These are phyloP conservation scores for Conticribra guillardii DNA, from an alignment of 108 stramenopile genomes.

Conservation along the genomic window DNA sequence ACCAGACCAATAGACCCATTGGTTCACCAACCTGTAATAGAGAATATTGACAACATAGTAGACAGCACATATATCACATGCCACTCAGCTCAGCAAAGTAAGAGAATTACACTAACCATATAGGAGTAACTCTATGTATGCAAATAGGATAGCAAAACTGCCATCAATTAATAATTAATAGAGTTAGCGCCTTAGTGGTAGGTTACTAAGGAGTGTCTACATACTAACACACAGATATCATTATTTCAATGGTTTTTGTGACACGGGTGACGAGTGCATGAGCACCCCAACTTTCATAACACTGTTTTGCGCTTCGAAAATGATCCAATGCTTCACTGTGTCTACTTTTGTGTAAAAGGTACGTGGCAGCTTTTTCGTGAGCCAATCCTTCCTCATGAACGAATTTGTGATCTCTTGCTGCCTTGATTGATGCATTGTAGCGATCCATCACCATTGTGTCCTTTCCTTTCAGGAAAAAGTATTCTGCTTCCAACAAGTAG, in stretches of 20 bases:
- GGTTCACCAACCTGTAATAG: too few species aligned
- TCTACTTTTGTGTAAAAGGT: constrained; percentile 23
- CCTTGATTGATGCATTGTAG: constrained; percentile 47
- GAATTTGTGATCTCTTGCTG: constrained; percentile 50
- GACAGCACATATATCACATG: too few species aligned
- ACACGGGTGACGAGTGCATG: constrained; percentile 45
- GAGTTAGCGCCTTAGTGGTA: too few species aligned
- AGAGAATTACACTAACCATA: too few species aligned
- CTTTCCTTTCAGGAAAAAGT: constrained; percentile 41
- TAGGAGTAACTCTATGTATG: too few species aligned
- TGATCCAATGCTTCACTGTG: constrained; percentile 24
- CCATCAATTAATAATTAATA: too few species aligned
- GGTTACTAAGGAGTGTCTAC: too few species aligned
- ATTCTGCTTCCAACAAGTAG: constrained; percentile 58
- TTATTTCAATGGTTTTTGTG: constrained; percentile 23
- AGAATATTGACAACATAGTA: too few species aligned
- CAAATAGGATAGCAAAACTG: too few species aligned
- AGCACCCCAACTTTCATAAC: constrained; percentile 61
- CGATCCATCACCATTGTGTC: constrained; percentile 35
- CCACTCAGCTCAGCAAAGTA: too few species aligned
- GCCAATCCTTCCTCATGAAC: constrained; percentile 59
- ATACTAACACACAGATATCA: constrained; percentile 28
- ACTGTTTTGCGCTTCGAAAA: constrained; percentile 43
- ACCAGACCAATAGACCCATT: too few species aligned
- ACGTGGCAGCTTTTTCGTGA: constrained; percentile 49